Base-by-base conservation (phyloP, 2,329 filamentous ascomycete genomes). In the Stemphylium vesicarium region DNA sequence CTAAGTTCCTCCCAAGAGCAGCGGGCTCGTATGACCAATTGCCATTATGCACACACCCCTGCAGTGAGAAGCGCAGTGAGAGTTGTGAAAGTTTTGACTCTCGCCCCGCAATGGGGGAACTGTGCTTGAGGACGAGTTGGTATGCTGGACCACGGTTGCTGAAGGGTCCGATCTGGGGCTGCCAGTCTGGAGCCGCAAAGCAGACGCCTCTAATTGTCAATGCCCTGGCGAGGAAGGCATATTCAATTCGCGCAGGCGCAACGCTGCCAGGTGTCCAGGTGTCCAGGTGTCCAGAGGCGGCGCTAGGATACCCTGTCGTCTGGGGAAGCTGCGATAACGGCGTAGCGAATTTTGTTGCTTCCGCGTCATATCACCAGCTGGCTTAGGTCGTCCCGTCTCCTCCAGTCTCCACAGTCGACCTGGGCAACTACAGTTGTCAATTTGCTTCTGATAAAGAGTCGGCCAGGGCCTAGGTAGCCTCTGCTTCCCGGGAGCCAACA, bases 261-360 rank as follows among this genome's bases (percentile, higher is more conserved):
- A 11, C 22, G 22, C 7, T 24, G 22, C 12, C 32, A 20, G 37
- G 26, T 36, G 32, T 20, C 16, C 16, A 35, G 50, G 36, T 2
- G 22, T 8, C 8, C 22, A 15, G 24, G 2, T 13, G 36, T 38
- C 36, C n/a, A 16, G 26, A 48, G 18, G 41, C 16, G 13, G 42
- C 36, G 42, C 48, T 46, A 37, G 51, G 20, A 43, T 36, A 15
- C 37, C 53, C 32, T 46, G 37, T 33, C 31, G 41, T 56, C 53
- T 56, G 53, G 53, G 53, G 53, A 55, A 56, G 42, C 37, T 38
- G 53, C 53, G 53, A 56, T 56, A 56, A 56, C 53, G 53, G 53
- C 48, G 48, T 20, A 65, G 63, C 68, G 68, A 71, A 68, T 69
- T 71, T 72, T 67, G 61, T 67, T 62, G 53, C 50, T 59, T 59